Conservation (phyloP, 1,139 yeast species). For the Scheffersomyces parashehatae region DNA sequence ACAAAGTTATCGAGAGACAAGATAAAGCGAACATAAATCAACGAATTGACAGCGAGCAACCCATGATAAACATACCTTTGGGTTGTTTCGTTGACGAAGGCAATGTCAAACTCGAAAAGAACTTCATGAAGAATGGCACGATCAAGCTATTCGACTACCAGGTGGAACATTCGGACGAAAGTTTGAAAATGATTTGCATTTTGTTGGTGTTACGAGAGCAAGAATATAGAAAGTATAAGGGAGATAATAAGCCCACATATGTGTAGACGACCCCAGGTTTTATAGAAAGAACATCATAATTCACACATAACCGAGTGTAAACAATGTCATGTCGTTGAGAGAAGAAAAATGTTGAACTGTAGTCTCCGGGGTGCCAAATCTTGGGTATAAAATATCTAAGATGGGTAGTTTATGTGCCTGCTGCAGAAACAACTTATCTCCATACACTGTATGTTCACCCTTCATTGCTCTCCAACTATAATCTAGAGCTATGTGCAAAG, state of each 20-base stretch:
- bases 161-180: constrained; percentile 16
- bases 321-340: too few relatives aligned
- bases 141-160: constrained; percentile 29
- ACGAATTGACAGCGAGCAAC: constrained; percentile 11
- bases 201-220: constrained; percentile 40
- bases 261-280: neutral
- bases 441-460: too few relatives aligned
- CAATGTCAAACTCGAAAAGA: constrained; percentile 23
- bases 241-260: constrained; percentile 26
- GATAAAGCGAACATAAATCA: constrained; percentile 11
- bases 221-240: constrained; percentile 39
- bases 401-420: too few relatives aligned
- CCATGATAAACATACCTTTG: constrained; percentile 30
- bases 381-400: too few relatives aligned
- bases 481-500: too few relatives aligned
- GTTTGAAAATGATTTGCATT: constrained; percentile 29
- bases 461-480: too few relatives aligned
- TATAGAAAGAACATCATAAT: too few relatives aligned
- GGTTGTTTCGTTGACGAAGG: constrained; percentile 34
- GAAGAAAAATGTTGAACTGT: too few relatives aligned
- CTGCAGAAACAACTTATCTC: too few relatives aligned
- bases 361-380: too few relatives aligned
- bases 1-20: constrained; percentile 10
- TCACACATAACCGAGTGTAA: too few relatives aligned
- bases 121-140: constrained; percentile 27